Evolutionary conservation across 768 basidiomycete species (phyloP), one percentile per base, ranked within the genome.

Genomic region (Trametes meyenii): DNA sequence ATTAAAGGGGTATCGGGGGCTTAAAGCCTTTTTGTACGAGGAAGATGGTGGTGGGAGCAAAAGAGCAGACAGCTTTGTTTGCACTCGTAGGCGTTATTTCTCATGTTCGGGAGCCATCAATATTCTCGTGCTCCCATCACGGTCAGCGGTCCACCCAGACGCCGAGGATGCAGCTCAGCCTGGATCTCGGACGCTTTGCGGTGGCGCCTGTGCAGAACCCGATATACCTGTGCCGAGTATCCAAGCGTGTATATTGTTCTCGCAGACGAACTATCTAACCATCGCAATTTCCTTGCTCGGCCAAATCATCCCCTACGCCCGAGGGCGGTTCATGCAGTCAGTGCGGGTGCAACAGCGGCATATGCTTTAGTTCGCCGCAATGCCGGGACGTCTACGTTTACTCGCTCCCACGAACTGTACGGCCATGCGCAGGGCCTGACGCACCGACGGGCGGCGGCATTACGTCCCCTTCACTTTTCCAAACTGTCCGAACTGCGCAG

Each of bases 1-100:
- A 64, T 64, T 55, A 55, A 64, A 42, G 42, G 58, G 63, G 63
- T 64, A 60, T 60, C 59, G 59, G 49, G 46, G 63, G 54, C 59
- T 29, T 23, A 60, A 60, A 57, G 63, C 63, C 63, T 60, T 60
- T 33, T 60, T 59, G 58, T 60, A 39, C 19, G 45, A 5, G 38
- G 55, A 44, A 26, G 57, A 60, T 55, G 61, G 43, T 42, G 52
- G 57, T 50, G 36, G 42, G 33, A 50, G 17, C 14, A 49, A 40
- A 39, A 14, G 51, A 50, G 46, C 21, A 46, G 23, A 24, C n/a
- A 21, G 45, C 51, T 64, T 60, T 55, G 58, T 52, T 45, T n/a
- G 10, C 26, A 57, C 40, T 54, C 14, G 48, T 42, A 43, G 49
- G 40, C 57, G 57, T 29, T 16, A 42, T 23, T 26, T 50, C 14